phyloP scores from a whole-genome alignment of 116 monocot species.

The Thalassia testudinum region DNA sequence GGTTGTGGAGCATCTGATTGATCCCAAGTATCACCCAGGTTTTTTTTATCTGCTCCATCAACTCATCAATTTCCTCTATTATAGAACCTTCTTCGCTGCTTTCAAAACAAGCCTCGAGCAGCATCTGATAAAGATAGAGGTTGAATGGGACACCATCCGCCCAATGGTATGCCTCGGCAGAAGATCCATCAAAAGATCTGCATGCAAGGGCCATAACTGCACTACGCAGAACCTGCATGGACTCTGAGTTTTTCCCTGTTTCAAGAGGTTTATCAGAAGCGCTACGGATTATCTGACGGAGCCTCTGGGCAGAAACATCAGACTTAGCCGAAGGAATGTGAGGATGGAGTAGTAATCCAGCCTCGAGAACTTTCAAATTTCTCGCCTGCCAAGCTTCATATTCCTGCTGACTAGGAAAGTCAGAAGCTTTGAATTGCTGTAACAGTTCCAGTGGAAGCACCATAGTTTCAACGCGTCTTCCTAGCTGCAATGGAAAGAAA shows the following conservation, averaged over 20 bases:
- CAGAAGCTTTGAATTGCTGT: slow-evolving; percentile 88
- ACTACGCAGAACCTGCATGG: slow-evolving; percentile 80
- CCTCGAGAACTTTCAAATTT: slow-evolving; percentile 77
- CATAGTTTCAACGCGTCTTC: slow-evolving; percentile 77
- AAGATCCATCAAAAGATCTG: slow-evolving; percentile 56
- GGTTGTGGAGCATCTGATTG: slow-evolving; percentile 73
- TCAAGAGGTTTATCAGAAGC: slow-evolving; percentile 63
- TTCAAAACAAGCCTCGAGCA: slow-evolving; percentile 91
- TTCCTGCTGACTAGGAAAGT: slow-evolving; percentile 69
- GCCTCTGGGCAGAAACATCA: slow-evolving; percentile 44
- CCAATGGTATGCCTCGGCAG: slow-evolving; percentile 72
- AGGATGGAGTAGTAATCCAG: slow-evolving; percentile 75
- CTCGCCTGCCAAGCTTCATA: slow-evolving; percentile 65
- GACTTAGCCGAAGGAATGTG: slow-evolving; percentile 43
- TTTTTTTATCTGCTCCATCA: slow-evolving; percentile 82
- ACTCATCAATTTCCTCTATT: slow-evolving; percentile 85
- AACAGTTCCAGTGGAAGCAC: slow-evolving; percentile 84
- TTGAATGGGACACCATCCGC: slow-evolving; percentile 92
- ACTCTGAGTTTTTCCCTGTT: slow-evolving; percentile 85
- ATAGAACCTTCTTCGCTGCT: slow-evolving; percentile 61
- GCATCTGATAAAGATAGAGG: slow-evolving; percentile 69
- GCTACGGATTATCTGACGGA: slow-evolving; percentile 53
- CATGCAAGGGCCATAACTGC: slow-evolving; percentile 64
- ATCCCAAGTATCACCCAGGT: slow-evolving; percentile 90
- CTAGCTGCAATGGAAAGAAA: slow-evolving; percentile 66